Conservation (phyloP, 2,329 filamentous ascomycete genomes). For the Colletotrichum abscissum region DNA sequence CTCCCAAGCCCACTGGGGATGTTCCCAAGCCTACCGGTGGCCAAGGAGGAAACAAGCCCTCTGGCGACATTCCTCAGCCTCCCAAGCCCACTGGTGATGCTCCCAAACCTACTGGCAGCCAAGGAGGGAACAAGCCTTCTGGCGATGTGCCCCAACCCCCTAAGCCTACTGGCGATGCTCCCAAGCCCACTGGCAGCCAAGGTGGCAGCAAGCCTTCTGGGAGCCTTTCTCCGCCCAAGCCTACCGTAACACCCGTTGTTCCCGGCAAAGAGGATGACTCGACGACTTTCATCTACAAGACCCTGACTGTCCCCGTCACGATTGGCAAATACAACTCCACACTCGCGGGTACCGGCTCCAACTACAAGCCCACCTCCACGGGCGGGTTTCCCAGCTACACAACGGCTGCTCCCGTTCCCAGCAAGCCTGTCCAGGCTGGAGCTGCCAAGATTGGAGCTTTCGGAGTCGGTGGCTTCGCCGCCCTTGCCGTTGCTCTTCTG, state of each 20-base stretch:
- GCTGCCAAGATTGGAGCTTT: conserved; percentile 30
- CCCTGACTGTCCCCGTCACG: conserved; percentile 22
- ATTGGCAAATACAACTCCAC: conserved; percentile 29
- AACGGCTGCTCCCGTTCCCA: conserved; percentile 41
- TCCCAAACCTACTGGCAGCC: neutral
- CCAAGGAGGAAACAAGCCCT: conserved; percentile 1
- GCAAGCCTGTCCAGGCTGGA: conserved; percentile 31
- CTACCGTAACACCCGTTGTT: neutral
- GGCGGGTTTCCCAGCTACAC: conserved; percentile 7
- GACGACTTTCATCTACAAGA: conserved; percentile 13
- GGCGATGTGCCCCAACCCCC: neutral
- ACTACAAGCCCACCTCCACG: conserved; percentile 19
- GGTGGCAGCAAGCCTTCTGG: conserved; percentile 4
- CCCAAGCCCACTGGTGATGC: conserved; percentile 12
- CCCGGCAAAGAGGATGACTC: neutral
- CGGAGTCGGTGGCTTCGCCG: conserved; percentile 38
- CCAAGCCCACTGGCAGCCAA: neutral
- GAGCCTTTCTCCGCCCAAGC: conserved; percentile 1
- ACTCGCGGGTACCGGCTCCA: conserved; percentile 13
- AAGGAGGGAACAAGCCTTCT: neutral
- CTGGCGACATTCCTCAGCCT: conserved; percentile 48
- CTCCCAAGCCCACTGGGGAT: conserved; percentile 35
- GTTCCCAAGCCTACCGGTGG: neutral
- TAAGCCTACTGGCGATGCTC: neutral
- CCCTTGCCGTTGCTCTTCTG: conserved; percentile 24